Conservation (phyloP, 768 basidiomycete species). For the Naganishia kalamii region DNA sequence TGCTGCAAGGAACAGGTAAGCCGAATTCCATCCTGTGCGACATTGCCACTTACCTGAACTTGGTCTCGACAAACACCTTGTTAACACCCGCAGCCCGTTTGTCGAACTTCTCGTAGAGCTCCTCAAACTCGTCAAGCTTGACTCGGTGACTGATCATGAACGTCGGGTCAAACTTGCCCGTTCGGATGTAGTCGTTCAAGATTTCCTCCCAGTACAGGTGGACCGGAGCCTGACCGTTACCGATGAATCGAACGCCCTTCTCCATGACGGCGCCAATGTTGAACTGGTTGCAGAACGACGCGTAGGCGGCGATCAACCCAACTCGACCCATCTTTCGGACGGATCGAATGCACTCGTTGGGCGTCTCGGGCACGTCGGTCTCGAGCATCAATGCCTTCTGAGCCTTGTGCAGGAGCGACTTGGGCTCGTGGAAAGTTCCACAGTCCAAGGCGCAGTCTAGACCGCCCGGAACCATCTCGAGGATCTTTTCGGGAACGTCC, state of each 20-base stretch:
- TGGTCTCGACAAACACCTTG: conserved; percentile 71
- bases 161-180: conserved; percentile 61
- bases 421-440: conserved; percentile 64
- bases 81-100: conserved; percentile 56
- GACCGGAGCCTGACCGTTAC: conserved; percentile 69
- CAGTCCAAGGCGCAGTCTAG: conserved; percentile 51
- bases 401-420: conserved; percentile 59
- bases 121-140: conserved; percentile 57
- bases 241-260: conserved; percentile 64
- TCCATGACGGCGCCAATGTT: conserved; percentile 68
- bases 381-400: conserved; percentile 68
- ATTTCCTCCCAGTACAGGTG: conserved; percentile 70
- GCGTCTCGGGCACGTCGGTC: conserved; percentile 64
- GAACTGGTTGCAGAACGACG: conserved; percentile 58
- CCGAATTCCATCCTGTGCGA: background rate
- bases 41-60: conserved; percentile 26
- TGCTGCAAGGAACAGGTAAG: conserved; percentile 23
- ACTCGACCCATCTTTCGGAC: conserved; percentile 56
- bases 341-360: conserved; percentile 54
- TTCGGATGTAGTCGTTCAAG: conserved; percentile 57
- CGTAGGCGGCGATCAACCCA: conserved; percentile 65
- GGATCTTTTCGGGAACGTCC: conserved; percentile 55
- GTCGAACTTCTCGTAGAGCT: conserved; percentile 63
- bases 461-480: conserved; percentile 60
- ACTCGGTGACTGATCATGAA: conserved; percentile 48